Conservation (phyloP, 2,329 filamentous ascomycete species). For the Blastomyces gilchristii region DNA sequence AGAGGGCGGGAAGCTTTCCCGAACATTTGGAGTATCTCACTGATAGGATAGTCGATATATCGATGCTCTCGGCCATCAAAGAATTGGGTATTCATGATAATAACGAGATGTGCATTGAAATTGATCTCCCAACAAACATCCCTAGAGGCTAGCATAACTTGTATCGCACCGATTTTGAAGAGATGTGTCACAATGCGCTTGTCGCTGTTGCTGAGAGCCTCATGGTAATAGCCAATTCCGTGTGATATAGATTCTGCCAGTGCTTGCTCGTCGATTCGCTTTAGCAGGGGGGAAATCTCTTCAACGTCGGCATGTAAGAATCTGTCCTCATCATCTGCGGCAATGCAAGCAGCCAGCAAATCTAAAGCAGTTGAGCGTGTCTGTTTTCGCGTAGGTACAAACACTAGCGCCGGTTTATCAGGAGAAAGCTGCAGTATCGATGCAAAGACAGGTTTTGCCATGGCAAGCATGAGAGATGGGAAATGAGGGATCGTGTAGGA, state of each 20-base stretch:
- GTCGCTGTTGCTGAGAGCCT: constrained; percentile 78
- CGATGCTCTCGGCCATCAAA: constrained; percentile 94
- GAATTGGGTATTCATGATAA: constrained; percentile 97
- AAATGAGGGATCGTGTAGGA: constrained; percentile 94
- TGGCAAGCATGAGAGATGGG: constrained; percentile 94
- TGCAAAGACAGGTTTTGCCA: constrained; percentile 89
- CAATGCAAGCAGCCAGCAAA: constrained; percentile 72
- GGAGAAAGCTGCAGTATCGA: constrained; percentile 80
- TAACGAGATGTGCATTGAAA: constrained; percentile 75
- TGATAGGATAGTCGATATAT: constrained; percentile 91
- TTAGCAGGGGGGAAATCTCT: constrained; percentile 71
- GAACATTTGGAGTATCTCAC: constrained; percentile 95
- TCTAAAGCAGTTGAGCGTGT: constrained; percentile 79
- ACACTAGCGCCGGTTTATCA: constrained; percentile 81
- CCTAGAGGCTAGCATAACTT: constrained; percentile 69
- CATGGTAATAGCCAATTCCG: constrained; percentile 94
- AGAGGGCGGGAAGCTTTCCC: constrained; percentile 76
- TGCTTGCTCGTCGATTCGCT: constrained; percentile 73
- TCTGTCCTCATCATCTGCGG: constrained; percentile 84
- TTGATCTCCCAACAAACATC: constrained; percentile 96
- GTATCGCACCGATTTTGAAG: constrained; percentile 79
- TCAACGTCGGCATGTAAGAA: constrained; percentile 79
- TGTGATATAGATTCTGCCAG: constrained; percentile 83
- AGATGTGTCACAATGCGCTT: constrained; percentile 90
- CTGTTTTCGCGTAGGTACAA: constrained; percentile 89